Base-by-base conservation (phyloP, 768 basidiomycete species). In the Daedaleopsis nitida region DNA sequence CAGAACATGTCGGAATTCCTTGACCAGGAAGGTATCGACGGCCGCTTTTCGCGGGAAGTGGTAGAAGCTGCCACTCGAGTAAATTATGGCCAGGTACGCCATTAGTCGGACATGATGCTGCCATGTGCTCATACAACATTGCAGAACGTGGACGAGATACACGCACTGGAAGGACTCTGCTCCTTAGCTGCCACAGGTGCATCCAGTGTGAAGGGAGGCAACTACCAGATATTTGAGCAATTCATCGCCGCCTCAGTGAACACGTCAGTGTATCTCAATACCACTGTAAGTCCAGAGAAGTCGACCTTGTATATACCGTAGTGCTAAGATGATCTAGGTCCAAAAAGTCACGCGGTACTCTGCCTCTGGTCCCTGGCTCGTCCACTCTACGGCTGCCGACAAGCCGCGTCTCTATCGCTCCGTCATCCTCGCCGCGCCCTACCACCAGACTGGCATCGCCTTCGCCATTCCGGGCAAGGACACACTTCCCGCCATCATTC, bases 391-490 rank as follows among this genome's bases (percentile, higher is more conserved):
- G 19, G 84, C 85, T 23, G 74, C 78, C 16, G 62, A 45, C 24
- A 39, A 52, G 23, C 52, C 45, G 43, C 62, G 52, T 57, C 47
- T 58, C 45, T 95, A 92, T 71, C 84, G 82, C 69, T 86, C 86
- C 2, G 83, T 98, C 58, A 87, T 98, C 69, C 78, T 97, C 56
- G 94, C 95, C 2, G 88, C 93, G 1, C 96, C 96, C 2, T 91
- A 86, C 78, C 86, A 92, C 73, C 84, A 81, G 27, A 81, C 90
- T 1, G 76, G 74, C 14, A 88, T 92, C 63, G 68, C 69, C 6
- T 72, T 91, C 24, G 80, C 87, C 5, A 54, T 72, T 6, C 27
- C 27, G 7, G 27, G 27, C 27, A 70, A 81, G 16, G 69, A 81
- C 17, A 71, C 89, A 34, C 70, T 81, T 32, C 27, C 27, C 5